Evolutionary conservation across 441 rosid genomes (phyloP).

Genomic region (Populus hybrid): DNA sequence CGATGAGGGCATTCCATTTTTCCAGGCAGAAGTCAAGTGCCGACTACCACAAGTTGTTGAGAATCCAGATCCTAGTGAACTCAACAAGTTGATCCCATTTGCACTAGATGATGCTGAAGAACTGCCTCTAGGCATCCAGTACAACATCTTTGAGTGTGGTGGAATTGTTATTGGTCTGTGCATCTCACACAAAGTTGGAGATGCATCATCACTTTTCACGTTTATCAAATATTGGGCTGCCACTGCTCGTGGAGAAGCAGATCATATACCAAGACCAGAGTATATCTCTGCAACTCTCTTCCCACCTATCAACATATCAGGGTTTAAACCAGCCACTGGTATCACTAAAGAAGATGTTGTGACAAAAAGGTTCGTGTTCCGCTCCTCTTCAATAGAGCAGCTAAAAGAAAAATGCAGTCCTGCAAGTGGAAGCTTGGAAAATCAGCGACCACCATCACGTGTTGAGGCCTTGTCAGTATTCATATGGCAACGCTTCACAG

Average conservation of each 20-base stretch:
- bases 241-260: slow-evolving; percentile 24
- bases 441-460: slow-evolving; percentile 18
- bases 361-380: slow-evolving; percentile 36
- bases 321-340: slow-evolving; percentile 2
- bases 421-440: neutral
- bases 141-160: slow-evolving; percentile 35
- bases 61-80: slow-evolving; percentile 22
- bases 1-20: slow-evolving; percentile 24
- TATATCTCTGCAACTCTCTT: slow-evolving; percentile 26
- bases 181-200: slow-evolving; percentile 44
- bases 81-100: slow-evolving; percentile 33
- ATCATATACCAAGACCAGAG: neutral
- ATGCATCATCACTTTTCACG: slow-evolving; percentile 29
- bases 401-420: slow-evolving; percentile 21
- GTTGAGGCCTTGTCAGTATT: slow-evolving; percentile 22
- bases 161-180: slow-evolving; percentile 29
- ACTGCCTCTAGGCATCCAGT: slow-evolving; percentile 26
- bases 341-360: slow-evolving; percentile 16
- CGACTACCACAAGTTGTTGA: slow-evolving; percentile 17
- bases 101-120: slow-evolving; percentile 18
- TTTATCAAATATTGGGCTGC: slow-evolving; percentile 40
- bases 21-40: slow-evolving; percentile 14
- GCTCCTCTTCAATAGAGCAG: slow-evolving; percentile 20
- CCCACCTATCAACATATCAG: slow-evolving; percentile 21
- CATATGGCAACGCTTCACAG: slow-evolving; percentile 18